Evolutionary conservation across 1,284 basidiomycete species (phyloP), one percentile per base, ranked within the genome.

Genomic region (Puccinia horiana): DNA sequence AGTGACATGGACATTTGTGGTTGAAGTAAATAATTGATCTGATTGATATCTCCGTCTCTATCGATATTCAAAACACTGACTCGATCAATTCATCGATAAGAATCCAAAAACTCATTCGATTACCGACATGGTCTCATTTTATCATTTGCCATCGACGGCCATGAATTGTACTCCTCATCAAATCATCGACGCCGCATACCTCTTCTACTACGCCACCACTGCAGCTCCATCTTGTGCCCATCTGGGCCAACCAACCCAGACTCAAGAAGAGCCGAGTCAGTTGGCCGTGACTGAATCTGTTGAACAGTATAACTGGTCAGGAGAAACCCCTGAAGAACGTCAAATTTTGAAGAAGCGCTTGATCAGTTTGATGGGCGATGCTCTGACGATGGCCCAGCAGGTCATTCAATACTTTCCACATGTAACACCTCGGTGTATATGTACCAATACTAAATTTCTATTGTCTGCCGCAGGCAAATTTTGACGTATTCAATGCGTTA

Each of bases 111-210:
- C 93, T 6, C 91, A 93, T 82, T 90, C 90, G 81, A 93, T 99
- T 85, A 98, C 96, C 2, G 97, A 99, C 88, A 92, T 96, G 86
- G 92, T 98, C 87, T 96, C 96, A 9, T 98, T 98, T 89, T 99
- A 98, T 88, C 94, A 93, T 11, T 91, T 99, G 29, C 96, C 97
- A 0, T 98, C 96, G 6, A 93, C 93, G 2, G 91, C 96, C 82
- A 93, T 96, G 84, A 90, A 90, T 76, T 90, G 81, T 26, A 90
- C 83, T 83, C 89, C 77, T 56, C 83, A 85, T 78, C 85, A 87
- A 76, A 83, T 90, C 44, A 86, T 91, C 29, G 91, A 96, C 84
- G 95, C 93, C 0, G 95, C 94, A 9, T 97, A 97, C 87, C 89
- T 97, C n/a, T 97, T 92, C 87, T 97, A 96, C 88, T 96, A 96